phyloP scores from a whole-genome alignment of 805 yeast species.

The Wickerhamomyces strasburgensis region DNA sequence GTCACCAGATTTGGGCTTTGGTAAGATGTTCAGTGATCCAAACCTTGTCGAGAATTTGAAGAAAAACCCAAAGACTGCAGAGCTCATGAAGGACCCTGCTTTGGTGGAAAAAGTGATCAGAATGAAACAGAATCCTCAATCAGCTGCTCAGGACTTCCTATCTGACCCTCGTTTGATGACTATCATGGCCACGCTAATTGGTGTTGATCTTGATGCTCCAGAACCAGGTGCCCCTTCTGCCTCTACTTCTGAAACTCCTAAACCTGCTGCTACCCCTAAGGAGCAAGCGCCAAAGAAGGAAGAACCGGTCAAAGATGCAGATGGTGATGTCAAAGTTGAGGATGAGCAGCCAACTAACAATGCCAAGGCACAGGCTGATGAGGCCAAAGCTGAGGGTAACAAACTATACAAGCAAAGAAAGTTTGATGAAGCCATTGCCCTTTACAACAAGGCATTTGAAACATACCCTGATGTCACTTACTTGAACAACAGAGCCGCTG shows the following conservation, averaged over 20 bases:
- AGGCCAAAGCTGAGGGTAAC: constrained; percentile 81
- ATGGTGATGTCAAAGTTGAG: constrained; percentile 28
- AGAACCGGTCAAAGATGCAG: constrained; percentile 30
- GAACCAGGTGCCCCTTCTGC: constrained; percentile 21
- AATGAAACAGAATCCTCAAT: constrained; percentile 68
- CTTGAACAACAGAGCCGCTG: constrained; percentile 95
- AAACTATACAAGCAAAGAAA: constrained; percentile 76
- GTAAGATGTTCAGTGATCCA: constrained; percentile 77
- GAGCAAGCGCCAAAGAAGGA: constrained; percentile 23
- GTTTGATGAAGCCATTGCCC: constrained; percentile 88
- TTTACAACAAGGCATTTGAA: constrained; percentile 84
- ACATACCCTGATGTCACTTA: constrained; percentile 80
- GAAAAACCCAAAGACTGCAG: constrained; percentile 82
- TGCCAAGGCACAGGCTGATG: constrained; percentile 51
- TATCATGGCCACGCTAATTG: constrained; percentile 79
- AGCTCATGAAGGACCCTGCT: constrained; percentile 80
- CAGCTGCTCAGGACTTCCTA: constrained; percentile 63
- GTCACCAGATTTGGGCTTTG: constrained; percentile 70
- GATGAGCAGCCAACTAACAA: constrained; percentile 20
- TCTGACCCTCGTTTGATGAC: constrained; percentile 86
- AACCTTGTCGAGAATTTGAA: constrained; percentile 67
- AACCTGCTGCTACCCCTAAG: constrained; percentile 22
- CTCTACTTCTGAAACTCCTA: constrained; percentile 20
- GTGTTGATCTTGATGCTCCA: constrained; percentile 53
- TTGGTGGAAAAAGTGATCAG: constrained; percentile 64